A percentile compares a stretch with the other conserved stretches of the same genome.
phyloP scores from a whole-genome alignment of 352 stramenopile genomes.

The Phytophthora hibernalis region DNA sequence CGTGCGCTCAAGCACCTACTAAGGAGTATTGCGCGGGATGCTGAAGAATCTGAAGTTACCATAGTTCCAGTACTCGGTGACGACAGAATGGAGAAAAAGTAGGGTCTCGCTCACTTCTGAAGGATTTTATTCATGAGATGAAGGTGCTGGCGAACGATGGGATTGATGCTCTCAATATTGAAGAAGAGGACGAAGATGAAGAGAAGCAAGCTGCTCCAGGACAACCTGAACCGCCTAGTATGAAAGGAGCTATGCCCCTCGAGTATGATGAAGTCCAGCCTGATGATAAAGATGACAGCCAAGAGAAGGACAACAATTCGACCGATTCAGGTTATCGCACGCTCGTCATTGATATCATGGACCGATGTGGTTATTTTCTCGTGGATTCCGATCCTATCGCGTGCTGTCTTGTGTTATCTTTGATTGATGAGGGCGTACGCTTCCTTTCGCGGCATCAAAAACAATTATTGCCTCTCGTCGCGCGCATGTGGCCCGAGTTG shows the following conservation, averaged over 20 bases:
- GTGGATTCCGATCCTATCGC: conserved; percentile 69
- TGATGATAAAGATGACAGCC: conserved; percentile 30
- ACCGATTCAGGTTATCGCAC: conserved; percentile 46
- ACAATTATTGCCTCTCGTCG: conserved; percentile 77
- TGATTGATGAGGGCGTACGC: conserved; percentile 69
- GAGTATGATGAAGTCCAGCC: conserved; percentile 58
- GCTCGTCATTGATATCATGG: conserved; percentile 76
- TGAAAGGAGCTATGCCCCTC: conserved; percentile 76
- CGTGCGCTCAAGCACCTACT: conserved; percentile 73
- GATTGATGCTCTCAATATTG: conserved; percentile 35
- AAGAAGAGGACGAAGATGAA: conserved; percentile 24
- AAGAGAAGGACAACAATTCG: conserved; percentile 29
- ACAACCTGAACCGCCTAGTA: conserved; percentile 23
- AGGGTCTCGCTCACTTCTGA: conserved; percentile 37
- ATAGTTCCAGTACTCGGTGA: conserved; percentile 8
- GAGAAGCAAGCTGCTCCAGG: conserved; percentile 12
- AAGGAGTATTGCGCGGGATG: conserved; percentile 45
- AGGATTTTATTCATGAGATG: conserved; percentile 73
- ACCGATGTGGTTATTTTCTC: conserved; percentile 81
- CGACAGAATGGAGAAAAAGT: conserved; percentile 1
- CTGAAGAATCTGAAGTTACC: conserved; percentile 14
- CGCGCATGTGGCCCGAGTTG: conserved; percentile 78
- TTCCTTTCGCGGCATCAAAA: conserved; percentile 53
- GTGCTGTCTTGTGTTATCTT: conserved; percentile 76
- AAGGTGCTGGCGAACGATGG: conserved; percentile 50